Conservation (phyloP, 1,284 basidiomycete species). For the Amylostereum chailletii region DNA sequence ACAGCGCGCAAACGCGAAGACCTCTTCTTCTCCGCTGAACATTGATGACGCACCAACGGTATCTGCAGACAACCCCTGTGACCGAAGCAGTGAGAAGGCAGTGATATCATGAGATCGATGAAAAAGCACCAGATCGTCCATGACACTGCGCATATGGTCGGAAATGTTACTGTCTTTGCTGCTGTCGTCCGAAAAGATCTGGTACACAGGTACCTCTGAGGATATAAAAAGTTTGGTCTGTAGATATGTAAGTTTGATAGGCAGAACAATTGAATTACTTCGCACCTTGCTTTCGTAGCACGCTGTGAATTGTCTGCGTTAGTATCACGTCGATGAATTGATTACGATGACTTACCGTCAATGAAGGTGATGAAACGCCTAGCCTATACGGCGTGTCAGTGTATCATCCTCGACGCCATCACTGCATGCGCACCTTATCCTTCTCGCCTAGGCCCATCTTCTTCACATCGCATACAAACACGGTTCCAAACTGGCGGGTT, state of each 20-base stretch:
- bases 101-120: background rate
- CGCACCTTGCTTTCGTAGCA: slow-evolving; percentile 84
- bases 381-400: slow-evolving; percentile 38
- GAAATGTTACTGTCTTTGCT: slow-evolving; percentile 38
- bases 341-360: slow-evolving; percentile 52
- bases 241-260: slow-evolving; percentile 1
- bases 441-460: slow-evolving; percentile 85
- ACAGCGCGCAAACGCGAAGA: slow-evolving; percentile 91
- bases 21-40: slow-evolving; percentile 89
- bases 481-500: slow-evolving; percentile 77
- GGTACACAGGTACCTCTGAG: slow-evolving; percentile 83
- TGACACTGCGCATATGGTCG: slow-evolving; percentile 80
- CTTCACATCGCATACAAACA: slow-evolving; percentile 86
- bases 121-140: slow-evolving; percentile 78
- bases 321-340: slow-evolving; percentile 2
- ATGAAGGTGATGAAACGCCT: slow-evolving; percentile 96
- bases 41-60: slow-evolving; percentile 76
- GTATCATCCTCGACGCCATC: background rate
- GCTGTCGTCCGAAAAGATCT: slow-evolving; percentile 75
- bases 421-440: slow-evolving; percentile 56
- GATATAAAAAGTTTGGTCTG: slow-evolving; percentile 86
- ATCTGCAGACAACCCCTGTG: slow-evolving; percentile 68
- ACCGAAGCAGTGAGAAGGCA: background rate
- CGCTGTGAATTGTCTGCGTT: slow-evolving; percentile 30
- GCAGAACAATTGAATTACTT: slow-evolving; percentile 9